Base-by-base conservation (phyloP, 2,329 filamentous ascomycete species). In the Bertia moriformis region DNA sequence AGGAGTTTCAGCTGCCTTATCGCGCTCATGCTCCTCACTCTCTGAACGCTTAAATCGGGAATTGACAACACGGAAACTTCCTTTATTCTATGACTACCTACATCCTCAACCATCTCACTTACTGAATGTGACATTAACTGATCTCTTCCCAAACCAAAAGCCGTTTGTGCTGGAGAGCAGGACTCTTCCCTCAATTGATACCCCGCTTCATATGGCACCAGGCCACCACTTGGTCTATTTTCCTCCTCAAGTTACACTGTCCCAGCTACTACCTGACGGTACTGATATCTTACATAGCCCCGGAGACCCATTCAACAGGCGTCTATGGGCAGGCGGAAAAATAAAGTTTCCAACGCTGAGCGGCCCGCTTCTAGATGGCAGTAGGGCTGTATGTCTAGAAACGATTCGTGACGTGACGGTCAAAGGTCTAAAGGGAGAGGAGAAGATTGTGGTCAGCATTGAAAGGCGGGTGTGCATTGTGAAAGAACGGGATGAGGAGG, bases 141-240 rank as follows among this genome's bases (percentile, higher is more conserved):
- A 61, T 42, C 54, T 60, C 40, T 49, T 69, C 14, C 58, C 61
- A 4, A 39, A 42, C 12, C 42, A 46, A 38, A 27, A 14, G 2
- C 33, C 45, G 17, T 42, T 42, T 14, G 39, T 41, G 40, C 41
- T 30, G 13, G 18, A 29, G 35, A 45, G 41, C 42, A 55, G 41
- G 38, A 51, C 14, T 38, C 50, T 35, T 4, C 60, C 57, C 29
- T 59, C 61, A 17, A 18, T 35, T 17, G 7, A 10, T 7, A 13
- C 4, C 30, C 4, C 33, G 19, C n/a, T 20, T 4, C 36, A 54
- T 3, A 59, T 81, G 4, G 76, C 79, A 0, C 66, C 72, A 19
- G 83, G 80, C 24, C 79, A 93, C 54, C 87, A 95, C 56, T 67
- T 94, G 24, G 75, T 89, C 46, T 93, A 93, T 63, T 95, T 94